Evolutionary conservation across 148 eudicot species (phyloP).

Genomic region (Cornus kousa): DNA sequence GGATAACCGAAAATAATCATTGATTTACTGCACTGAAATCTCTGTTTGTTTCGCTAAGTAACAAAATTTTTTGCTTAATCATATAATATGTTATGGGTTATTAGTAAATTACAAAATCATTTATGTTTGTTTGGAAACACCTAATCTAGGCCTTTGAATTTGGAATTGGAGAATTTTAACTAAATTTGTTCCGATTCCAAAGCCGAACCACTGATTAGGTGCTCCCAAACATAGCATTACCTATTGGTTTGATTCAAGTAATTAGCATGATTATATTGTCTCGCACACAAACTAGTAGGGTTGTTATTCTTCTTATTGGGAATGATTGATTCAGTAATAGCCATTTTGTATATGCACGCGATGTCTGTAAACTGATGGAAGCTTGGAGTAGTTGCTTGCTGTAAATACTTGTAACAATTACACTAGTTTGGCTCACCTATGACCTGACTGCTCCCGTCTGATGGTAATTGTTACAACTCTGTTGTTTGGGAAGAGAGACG

Average conservation of each 20-base stretch:
- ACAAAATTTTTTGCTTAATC: not conserved
- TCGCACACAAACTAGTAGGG: not conserved
- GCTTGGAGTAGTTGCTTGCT: too few relatives aligned
- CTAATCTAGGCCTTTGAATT: too few relatives aligned
- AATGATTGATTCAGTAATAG: not conserved
- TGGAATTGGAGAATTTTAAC: too few relatives aligned
- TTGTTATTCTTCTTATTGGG: not conserved
- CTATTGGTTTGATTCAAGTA: not conserved
- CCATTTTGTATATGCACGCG: not conserved
- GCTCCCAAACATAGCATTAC: too few relatives aligned
- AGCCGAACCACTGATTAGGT: too few relatives aligned
- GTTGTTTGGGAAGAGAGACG: too few relatives aligned
- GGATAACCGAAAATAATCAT: not conserved
- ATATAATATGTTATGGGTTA: not conserved
- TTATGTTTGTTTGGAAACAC: not conserved
- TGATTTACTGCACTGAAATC: not conserved
- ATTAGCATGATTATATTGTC: not conserved
- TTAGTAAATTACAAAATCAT: not conserved
- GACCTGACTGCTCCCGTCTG: too few relatives aligned
- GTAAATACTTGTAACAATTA: too few relatives aligned
- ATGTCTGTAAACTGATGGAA: not conserved
- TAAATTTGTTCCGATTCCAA: too few relatives aligned
- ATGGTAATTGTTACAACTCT: too few relatives aligned
- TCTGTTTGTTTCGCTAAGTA: not conserved
- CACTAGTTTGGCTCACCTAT: too few relatives aligned